Conservation (phyloP, 768 basidiomycete genomes). For the Podaxis rugospora region DNA sequence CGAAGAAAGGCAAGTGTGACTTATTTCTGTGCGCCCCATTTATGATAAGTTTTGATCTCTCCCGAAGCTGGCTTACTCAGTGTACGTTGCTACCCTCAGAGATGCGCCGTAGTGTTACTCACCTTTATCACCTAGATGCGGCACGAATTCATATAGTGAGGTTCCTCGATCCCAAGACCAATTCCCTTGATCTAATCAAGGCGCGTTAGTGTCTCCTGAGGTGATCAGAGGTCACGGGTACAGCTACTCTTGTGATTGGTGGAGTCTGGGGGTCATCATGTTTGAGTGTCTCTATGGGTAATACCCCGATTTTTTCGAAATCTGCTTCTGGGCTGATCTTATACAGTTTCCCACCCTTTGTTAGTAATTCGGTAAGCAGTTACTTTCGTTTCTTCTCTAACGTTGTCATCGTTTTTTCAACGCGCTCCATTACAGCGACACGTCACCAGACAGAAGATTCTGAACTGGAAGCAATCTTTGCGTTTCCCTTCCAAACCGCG, state of each 20-base stretch:
- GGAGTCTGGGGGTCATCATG: slow-evolving; percentile 97
- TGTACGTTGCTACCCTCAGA: slow-evolving; percentile 47
- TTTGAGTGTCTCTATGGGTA: slow-evolving; percentile 93
- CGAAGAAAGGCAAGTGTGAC: slow-evolving; percentile 66
- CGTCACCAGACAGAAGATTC: slow-evolving; percentile 93
- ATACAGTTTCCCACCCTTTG: slow-evolving; percentile 89
- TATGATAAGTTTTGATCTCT: slow-evolving; percentile 18
- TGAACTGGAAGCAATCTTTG: slow-evolving; percentile 89
- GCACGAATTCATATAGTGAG: slow-evolving; percentile 85
- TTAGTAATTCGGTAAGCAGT: slow-evolving; percentile 79
- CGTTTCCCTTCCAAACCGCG: slow-evolving; percentile 81
- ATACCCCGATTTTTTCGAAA: slow-evolving; percentile 13
- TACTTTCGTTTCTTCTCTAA: slow-evolving; percentile 7
- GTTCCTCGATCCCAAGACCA: slow-evolving; percentile 21
- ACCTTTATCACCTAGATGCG: slow-evolving; percentile 51
- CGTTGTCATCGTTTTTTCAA: slow-evolving; percentile 14
- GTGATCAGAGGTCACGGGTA: slow-evolving; percentile 91
- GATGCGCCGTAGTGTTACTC: slow-evolving; percentile 12
- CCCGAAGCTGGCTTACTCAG: slow-evolving; percentile 76
- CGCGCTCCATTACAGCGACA: slow-evolving; percentile 56
- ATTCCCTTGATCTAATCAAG: slow-evolving; percentile 18
- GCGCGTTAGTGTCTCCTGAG: slow-evolving; percentile 74
- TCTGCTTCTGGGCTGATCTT: slow-evolving; percentile 10
- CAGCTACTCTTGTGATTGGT: slow-evolving; percentile 95
- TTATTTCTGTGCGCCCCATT: slow-evolving; percentile 19